Evolutionary conservation across 306 rosid genomes (phyloP).

Genomic region (Vigna trinervia): DNA sequence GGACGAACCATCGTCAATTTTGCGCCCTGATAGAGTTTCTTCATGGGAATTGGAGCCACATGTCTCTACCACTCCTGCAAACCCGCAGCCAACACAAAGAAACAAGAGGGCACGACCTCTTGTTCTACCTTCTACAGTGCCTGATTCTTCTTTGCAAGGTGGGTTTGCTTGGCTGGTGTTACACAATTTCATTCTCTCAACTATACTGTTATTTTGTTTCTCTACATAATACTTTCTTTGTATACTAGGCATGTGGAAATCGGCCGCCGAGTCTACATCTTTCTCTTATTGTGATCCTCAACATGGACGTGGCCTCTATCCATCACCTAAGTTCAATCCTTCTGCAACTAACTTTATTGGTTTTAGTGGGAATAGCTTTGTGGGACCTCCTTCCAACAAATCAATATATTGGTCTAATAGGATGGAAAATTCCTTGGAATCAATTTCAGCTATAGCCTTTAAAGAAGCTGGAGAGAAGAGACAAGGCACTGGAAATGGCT

Average conservation of each 20-base stretch:
- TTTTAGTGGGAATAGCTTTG: constrained; percentile 63
- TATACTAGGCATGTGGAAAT: constrained; percentile 67
- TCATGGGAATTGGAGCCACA: constrained; percentile 89
- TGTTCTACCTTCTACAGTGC: constrained; percentile 57
- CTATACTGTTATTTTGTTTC: constrained; percentile 13
- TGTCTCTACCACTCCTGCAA: constrained; percentile 58
- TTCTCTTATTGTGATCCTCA: constrained; percentile 62
- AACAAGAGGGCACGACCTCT: constrained; percentile 74
- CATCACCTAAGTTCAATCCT: constrained; percentile 62
- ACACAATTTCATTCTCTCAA: background rate
- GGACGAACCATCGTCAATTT: constrained; percentile 78
- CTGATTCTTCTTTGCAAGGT: constrained; percentile 64
- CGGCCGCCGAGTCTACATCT: constrained; percentile 56
- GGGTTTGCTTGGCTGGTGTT: constrained; percentile 28
- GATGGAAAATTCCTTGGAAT: constrained; percentile 54
- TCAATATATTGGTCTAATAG: constrained; percentile 60
- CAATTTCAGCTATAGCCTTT: constrained; percentile 54
- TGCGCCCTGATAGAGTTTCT: constrained; percentile 80
- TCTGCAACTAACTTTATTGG: constrained; percentile 58
- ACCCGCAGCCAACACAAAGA: constrained; percentile 62
- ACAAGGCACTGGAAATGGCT: constrained; percentile 64
- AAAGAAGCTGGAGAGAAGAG: constrained; percentile 65
- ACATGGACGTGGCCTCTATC: constrained; percentile 59
- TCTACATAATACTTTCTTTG: constrained; percentile 19
- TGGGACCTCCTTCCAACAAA: constrained; percentile 59